A percentile compares a stretch with the other conserved stretches of the same genome.
Conservation (phyloP, 177 flowering plant genomes). For the Telopea speciosissima region DNA sequence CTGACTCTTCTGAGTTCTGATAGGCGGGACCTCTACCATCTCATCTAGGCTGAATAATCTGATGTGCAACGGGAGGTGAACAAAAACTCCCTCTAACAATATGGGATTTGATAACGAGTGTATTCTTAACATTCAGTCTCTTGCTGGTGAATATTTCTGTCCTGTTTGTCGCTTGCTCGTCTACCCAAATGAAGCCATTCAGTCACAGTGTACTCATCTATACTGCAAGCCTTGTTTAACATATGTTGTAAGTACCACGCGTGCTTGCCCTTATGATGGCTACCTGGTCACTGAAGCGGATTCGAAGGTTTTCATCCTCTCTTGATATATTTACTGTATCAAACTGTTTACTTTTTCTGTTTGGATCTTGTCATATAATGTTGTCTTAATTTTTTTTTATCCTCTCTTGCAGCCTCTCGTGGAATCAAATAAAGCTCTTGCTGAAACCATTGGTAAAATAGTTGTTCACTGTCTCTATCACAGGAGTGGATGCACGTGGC, state of each 20-base stretch:
- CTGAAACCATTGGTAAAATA: conserved; percentile 72
- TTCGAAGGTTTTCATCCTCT: conserved; percentile 51
- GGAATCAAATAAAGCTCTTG: conserved; percentile 70
- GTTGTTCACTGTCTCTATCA: conserved; percentile 65
- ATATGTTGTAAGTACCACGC: conserved; percentile 61
- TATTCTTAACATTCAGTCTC: conserved; percentile 76
- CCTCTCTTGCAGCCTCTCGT: conserved; percentile 57
- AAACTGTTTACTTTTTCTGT: not conserved
- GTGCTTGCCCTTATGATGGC: conserved; percentile 96
- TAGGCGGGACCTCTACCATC: not conserved
- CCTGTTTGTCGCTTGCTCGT: conserved; percentile 95
- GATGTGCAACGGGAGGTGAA: not conserved
- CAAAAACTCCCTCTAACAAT: not conserved
- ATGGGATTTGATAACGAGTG: conserved; percentile 99
- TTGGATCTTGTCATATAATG: not conserved
- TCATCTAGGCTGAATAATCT: not conserved
- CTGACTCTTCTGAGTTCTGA: not conserved
- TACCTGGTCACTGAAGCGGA: conserved; percentile 88
- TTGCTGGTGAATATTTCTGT: conserved; percentile 95
- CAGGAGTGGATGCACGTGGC: conserved; percentile 80
- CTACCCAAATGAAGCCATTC: conserved; percentile 90
- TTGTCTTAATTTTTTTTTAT: not conserved
- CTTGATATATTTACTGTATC: not conserved
- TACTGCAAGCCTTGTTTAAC: conserved; percentile 88
- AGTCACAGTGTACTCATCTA: conserved; percentile 86